These are phyloP conservation scores for Annulohypoxylon maeteangense DNA, from an alignment of 495 filamentous ascomycete species.

Conservation along the genomic window DNA sequence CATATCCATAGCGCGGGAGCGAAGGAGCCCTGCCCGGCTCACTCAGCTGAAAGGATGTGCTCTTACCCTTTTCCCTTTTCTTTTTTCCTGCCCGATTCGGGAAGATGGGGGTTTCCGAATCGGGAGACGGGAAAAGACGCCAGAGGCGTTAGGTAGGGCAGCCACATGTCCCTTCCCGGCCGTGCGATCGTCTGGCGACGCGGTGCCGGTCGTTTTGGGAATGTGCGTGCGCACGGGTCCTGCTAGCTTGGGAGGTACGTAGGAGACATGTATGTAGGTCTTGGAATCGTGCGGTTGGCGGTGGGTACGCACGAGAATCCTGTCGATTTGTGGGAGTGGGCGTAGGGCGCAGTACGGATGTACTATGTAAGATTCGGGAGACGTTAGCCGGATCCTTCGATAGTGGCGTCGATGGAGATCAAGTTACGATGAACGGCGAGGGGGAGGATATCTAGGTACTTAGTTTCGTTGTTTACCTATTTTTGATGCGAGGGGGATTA, in stretches of 20 bases:
- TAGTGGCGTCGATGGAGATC: slow-evolving; percentile 16
- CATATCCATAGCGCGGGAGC: not conserved
- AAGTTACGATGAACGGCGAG: slow-evolving; percentile 7
- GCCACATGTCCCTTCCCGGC: slow-evolving; percentile 24
- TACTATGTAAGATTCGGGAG: not conserved
- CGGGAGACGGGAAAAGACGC: slow-evolving; percentile 3
- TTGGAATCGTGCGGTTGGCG: not conserved
- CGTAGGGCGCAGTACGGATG: not conserved
- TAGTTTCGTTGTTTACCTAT: slow-evolving; percentile 15
- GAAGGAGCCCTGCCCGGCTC: slow-evolving; percentile 15
- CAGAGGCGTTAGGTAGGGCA: slow-evolving; percentile 16
- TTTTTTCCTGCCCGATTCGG: slow-evolving; percentile 22
- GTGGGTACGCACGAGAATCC: slow-evolving; percentile 5
- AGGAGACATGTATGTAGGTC: not conserved
- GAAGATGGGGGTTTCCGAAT: slow-evolving; percentile 7
- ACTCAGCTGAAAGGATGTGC: slow-evolving; percentile 33
- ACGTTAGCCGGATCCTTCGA: slow-evolving; percentile 29
- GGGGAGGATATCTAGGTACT: not conserved
- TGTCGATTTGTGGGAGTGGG: not conserved
- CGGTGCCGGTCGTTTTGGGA: not conserved
- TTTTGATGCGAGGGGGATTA: not conserved
- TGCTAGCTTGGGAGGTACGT: not conserved
- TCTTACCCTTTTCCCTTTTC: slow-evolving; percentile 10
- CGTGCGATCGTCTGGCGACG: slow-evolving; percentile 23
- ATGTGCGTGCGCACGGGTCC: not conserved